Base-by-base conservation (phyloP, 2,329 filamentous ascomycete species). In the Mycosphaerella arachidis region DNA sequence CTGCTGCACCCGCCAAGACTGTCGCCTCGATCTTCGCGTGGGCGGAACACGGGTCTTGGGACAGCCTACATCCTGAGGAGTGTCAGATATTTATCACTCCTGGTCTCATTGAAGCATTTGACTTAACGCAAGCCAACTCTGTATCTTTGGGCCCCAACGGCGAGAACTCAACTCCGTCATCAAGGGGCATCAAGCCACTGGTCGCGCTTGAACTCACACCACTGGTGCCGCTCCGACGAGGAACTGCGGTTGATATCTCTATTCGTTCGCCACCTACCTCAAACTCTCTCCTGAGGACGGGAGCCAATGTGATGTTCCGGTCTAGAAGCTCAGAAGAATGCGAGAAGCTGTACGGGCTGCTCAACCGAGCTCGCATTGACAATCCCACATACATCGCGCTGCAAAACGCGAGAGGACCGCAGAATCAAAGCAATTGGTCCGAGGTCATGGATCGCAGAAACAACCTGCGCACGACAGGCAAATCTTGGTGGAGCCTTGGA, bases 171-270 rank as follows among this genome's bases (percentile, higher is more conserved):
- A 58, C 73, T 72, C 61, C 71, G 8, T 67, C 73, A 6, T 73
- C 68, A 63, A 73, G 62, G 53, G 75, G 57, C 61, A 72, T 73
- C 58, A 77, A 78, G 58, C 85, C 84, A 33, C 75, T 87, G 33
- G 75, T 87, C 61, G 89, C 88, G 6, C 84, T 97, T 35, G 91
- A 96, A 70, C 84, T 99, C 46, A 97, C 93, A 0, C 94, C 94
- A 0, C 80, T 96, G 40, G 93, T 97, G 7, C 89, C 92, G 66
- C 86, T 97, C 62, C 86, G 93, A 63, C 89, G 93, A 70, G 94
- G 92, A 68, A 99, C 92, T 24, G 90, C 90, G 3, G 84, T 99
- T 33, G 94, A 99, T 73, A 90, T 99, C 56, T 94, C 95, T 66
- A 91, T 99, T 65, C 89, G 92, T 53, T 97, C 93, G 6, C 91